A percentile compares a stretch with the other conserved stretches of the same genome.
These are phyloP conservation scores for Monilinia fructicola DNA, from an alignment of 2,329 filamentous ascomycete genomes.

Conservation along the genomic window DNA sequence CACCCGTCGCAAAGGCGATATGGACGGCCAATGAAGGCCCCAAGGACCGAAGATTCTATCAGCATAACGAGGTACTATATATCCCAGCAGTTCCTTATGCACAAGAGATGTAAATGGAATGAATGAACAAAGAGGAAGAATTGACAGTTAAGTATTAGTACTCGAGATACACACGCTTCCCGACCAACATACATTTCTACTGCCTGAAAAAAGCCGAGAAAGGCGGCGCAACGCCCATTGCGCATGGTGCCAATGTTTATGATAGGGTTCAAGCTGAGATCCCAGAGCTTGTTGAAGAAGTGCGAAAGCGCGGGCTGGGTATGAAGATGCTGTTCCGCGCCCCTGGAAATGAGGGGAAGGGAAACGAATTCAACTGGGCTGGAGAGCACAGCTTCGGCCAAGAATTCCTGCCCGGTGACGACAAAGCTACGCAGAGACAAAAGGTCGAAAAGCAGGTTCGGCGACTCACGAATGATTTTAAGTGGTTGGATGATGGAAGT, in stretches of 20 bases:
- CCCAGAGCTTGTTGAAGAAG: background rate
- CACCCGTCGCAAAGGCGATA: background rate
- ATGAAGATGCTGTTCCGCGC: background rate
- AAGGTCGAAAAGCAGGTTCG: background rate
- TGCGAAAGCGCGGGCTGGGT: background rate
- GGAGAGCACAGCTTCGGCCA: background rate
- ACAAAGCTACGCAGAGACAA: background rate
- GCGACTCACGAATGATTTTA: background rate
- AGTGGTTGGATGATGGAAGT: background rate
- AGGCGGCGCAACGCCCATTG: background rate
- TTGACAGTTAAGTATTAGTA: background rate
- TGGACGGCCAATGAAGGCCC: background rate
- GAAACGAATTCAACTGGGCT: background rate
- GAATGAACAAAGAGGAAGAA: background rate
- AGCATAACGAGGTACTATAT: background rate
- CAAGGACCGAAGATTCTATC: background rate
- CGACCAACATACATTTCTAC: background rate
- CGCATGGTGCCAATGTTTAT: background rate
- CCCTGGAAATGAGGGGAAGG: background rate
- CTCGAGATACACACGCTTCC: background rate
- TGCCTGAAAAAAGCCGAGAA: background rate
- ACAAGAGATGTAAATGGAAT: background rate
- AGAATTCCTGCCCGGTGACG: background rate
- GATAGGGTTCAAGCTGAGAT: background rate
- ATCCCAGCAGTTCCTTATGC: background rate